Evolutionary conservation across 2,329 filamentous ascomycete species (phyloP), one percentile per base, ranked within the genome.

Genomic region (Claviceps cyperi): DNA sequence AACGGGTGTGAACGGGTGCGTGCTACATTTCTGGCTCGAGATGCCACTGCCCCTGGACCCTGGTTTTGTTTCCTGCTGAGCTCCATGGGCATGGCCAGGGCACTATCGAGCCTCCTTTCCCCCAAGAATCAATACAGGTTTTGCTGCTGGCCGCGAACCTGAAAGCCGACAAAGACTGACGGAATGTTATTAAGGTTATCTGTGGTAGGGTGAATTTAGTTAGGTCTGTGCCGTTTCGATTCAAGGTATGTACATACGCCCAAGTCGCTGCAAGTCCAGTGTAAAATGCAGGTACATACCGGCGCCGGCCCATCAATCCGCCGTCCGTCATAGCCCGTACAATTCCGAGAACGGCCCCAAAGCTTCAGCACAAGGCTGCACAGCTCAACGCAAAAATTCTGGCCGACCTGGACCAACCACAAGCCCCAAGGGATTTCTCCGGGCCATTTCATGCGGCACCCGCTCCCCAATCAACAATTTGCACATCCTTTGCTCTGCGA

Each of bases 381-480:
- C 9, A 11, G 65, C 66, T 68, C 66, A 67, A 68, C 66, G 61
- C 60, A 66, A 67, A 67, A 68, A 68, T 67, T 66, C 62, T 63
- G 60, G 61, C 58, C 57, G 24, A 32, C 28, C 49, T 50, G 32
- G 54, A 60, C 59, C 59, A 65, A 62, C 51, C 53, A 55, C 43
- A 39, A 54, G 48, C 65, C 65, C 65, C 64, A 66, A 66, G 59
- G 59, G 59, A 64, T 64, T 64, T 63, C 55, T 53, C 47, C 48
- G 47, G 51, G 52, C 50, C 60, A 57, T 63, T 61, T 59, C 55
- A 56, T 55, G 41, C 55, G 61, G 52, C 56, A 7, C 17, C 17
- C 44, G 55, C 57, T 54, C 59, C 59, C 53, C 53, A 57, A 60
- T 59, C 58, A 58, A 60, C 63, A 62, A 59, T 60, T 61, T 62